A percentile compares a stretch with the other conserved stretches of the same genome.
Evolutionary conservation across 2,329 filamentous ascomycete species (phyloP).

Genomic region (Lasiodiplodia hormozganensis): DNA sequence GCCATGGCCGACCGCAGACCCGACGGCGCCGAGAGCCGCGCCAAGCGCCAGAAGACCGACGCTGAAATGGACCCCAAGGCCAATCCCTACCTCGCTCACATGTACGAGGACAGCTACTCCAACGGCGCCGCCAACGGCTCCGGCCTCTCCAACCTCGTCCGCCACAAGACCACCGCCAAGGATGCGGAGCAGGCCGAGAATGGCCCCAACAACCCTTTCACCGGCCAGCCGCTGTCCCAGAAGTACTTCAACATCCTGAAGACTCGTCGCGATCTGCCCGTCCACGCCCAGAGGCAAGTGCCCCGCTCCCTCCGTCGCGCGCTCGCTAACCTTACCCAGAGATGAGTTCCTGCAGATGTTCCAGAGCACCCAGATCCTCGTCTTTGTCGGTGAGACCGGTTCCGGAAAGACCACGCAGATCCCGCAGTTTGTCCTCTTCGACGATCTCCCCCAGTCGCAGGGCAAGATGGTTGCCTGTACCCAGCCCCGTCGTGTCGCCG

Average conservation of each 20-base stretch:
- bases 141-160: constrained; percentile 64
- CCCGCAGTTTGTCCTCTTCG: constrained; percentile 96
- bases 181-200: constrained; percentile 79
- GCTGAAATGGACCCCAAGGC: constrained; percentile 59
- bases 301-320: constrained; percentile 2
- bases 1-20: constrained; percentile 65
- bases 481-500: constrained; percentile 94
- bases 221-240: constrained; percentile 73
- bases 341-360: constrained; percentile 94
- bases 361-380: constrained; percentile 92
- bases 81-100: constrained; percentile 93
- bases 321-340: constrained; percentile 51
- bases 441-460: constrained; percentile 87
- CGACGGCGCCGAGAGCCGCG: constrained; percentile 57
- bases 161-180: constrained; percentile 80
- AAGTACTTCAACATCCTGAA: constrained; percentile 92
- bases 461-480: constrained; percentile 96
- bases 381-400: constrained; percentile 98
- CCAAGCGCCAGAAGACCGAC: constrained; percentile 63
- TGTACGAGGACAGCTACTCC: constrained; percentile 64
- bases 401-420: constrained; percentile 99
- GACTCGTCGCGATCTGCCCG: constrained; percentile 82
- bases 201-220: constrained; percentile 85
- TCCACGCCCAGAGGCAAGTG: constrained; percentile 84
- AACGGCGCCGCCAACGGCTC: constrained; percentile 40